Evolutionary conservation across 164 flowering plant species (phyloP).

Genomic region (Stephania cephalantha): DNA sequence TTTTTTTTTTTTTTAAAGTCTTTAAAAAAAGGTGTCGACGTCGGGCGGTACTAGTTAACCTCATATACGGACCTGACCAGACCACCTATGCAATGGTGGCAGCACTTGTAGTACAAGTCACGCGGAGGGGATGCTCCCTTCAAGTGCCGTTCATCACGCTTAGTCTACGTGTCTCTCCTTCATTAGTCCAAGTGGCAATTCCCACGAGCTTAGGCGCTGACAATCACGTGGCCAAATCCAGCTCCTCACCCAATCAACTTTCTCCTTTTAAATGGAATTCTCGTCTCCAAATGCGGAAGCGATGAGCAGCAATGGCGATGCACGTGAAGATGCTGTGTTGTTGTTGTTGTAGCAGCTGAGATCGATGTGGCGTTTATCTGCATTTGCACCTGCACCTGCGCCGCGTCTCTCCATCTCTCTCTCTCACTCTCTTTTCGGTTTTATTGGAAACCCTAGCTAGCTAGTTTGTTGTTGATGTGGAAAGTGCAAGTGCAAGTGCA

Average conservation of each 20-base stretch:
- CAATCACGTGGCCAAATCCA: neutral
- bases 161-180: neutral
- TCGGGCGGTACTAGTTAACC: neutral
- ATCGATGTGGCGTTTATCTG: neutral
- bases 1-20: too few species aligned
- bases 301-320: neutral
- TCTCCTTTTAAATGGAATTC: neutral
- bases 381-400: slow-evolving; percentile 11
- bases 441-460: neutral
- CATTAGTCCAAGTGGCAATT: neutral
- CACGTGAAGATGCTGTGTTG: too few species aligned
- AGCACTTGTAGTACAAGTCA: neutral
- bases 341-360: neutral
- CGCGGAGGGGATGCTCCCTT: neutral
- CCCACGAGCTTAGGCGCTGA: neutral
- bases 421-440: neutral
- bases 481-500: neutral
- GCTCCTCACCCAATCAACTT: neutral
- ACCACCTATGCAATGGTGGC: neutral
- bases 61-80: neutral
- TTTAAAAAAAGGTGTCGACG: too few species aligned
- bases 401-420: neutral
- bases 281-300: too few species aligned
- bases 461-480: neutral
- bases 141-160: neutral